Conservation (phyloP, 352 stramenopile species). For the Phytophthora quininea region DNA sequence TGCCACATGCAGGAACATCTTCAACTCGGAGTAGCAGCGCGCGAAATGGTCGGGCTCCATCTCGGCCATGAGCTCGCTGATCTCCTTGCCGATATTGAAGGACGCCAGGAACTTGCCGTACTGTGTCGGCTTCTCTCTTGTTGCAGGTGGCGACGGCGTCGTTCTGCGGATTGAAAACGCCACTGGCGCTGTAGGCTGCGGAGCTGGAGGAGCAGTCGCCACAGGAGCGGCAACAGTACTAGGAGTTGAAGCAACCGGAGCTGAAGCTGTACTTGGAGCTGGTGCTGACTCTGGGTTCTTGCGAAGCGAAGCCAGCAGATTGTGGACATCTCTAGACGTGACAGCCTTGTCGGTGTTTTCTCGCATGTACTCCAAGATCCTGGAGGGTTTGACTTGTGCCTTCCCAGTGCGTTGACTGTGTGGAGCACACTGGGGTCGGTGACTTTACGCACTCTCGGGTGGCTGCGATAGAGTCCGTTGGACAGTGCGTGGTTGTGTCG, state of each 20-base stretch:
- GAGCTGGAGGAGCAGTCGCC: neutral
- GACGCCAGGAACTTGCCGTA: conserved; percentile 34
- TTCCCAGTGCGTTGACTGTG: conserved; percentile 27
- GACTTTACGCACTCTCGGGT: conserved; percentile 33
- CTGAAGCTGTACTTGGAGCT: neutral
- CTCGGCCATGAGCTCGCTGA: conserved; percentile 29
- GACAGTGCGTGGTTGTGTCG: conserved; percentile 33
- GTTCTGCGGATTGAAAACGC: neutral
- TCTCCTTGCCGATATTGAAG: conserved; percentile 36
- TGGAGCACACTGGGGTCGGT: conserved; percentile 24
- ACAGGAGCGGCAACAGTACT: neutral
- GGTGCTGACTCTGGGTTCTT: conserved; percentile 4
- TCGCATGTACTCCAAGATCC: conserved; percentile 36
- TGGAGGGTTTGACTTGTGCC: conserved; percentile 24
- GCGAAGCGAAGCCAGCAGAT: conserved; percentile 26
- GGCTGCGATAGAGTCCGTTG: conserved; percentile 27
- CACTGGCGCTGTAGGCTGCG: neutral
- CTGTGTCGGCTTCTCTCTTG: conserved; percentile 15
- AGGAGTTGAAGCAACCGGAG: neutral
- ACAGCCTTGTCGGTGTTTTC: conserved; percentile 36
- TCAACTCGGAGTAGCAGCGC: conserved; percentile 21
- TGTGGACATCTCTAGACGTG: conserved; percentile 29
- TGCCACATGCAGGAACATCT: conserved; percentile 26
- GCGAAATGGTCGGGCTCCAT: conserved; percentile 27
- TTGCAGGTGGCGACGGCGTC: neutral